Base-by-base conservation (phyloP, 1,284 basidiomycete genomes). In the Ustanciosporium gigantosporum region DNA sequence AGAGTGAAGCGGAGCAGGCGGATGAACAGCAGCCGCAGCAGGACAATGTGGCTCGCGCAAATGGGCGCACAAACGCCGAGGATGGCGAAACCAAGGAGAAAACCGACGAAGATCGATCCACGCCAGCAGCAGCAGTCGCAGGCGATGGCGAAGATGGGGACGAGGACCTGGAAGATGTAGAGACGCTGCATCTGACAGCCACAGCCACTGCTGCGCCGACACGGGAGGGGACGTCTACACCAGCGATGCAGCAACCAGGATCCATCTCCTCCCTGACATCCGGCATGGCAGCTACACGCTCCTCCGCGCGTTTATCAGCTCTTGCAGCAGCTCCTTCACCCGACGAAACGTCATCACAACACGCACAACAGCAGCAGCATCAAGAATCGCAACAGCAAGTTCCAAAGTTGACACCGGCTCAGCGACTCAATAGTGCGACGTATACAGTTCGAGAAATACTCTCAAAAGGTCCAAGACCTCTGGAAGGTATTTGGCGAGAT, bases 401-500 rank as follows among this genome's bases (percentile, higher is more conserved):
- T 20, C 53, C 60, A 2, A 38, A n/a, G 5, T 36, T 62, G 1
- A 58, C 23, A 16, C 35, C 61, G 0, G 31, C 55, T 1, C 55
- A 65, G 31, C 49, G 55, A 4, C 47, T 65, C 15, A 41, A 58
- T 41, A 50, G 53, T 23, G 61, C 61, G 13, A 40, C 46, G 2
- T 59, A 59, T 31, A 68, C 60, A 5, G 52, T 73, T 13, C 55
- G 66, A 5, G 70, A 73, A 19, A 55, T 73, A 25, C 45, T 68
- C n/a, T 50, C 68, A 6, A 44, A 69, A 15, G 89, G 91, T 0
- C 89, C 91, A 2, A 88, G 88, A 74, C 82, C 84, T n/a, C 79
- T 97, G 36, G 85, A 85, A 73, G 89, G 90, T 47, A 88, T 93
- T 1, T 98, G 93, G 91, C 82, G 92, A 40, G 94, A 97, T 75